phyloP scores from a whole-genome alignment of 306 rosid species.

The Dryas alaskensis region DNA sequence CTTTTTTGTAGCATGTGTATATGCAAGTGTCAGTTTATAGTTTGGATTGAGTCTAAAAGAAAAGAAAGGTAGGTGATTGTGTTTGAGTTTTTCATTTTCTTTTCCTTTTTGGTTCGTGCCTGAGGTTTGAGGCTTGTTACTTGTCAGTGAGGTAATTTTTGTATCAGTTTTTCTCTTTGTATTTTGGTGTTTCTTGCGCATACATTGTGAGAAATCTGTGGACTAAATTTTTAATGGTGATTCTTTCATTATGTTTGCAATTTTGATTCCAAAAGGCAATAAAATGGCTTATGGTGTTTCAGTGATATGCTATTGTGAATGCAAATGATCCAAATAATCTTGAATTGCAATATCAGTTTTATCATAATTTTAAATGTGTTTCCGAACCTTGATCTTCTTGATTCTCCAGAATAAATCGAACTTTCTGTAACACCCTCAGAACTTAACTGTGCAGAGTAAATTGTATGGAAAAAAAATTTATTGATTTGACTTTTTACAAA shows the following conservation, averaged over 20 bases:
- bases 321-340: neutral
- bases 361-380: no score
- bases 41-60: slow-evolving; percentile 43
- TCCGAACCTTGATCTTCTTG: neutral
- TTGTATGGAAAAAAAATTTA: no score
- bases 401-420: no score
- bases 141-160: slow-evolving; percentile 45
- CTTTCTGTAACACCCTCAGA: no score
- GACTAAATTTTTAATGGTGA: slow-evolving; percentile 23
- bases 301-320: neutral
- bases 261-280: slow-evolving; percentile 23
- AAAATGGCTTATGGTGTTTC: neutral
- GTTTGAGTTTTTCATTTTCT: slow-evolving; percentile 32
- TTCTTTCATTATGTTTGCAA: slow-evolving; percentile 27
- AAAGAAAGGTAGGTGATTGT: slow-evolving; percentile 36
- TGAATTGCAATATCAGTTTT: neutral
- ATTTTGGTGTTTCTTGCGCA: slow-evolving; percentile 4
- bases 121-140: slow-evolving; percentile 61
- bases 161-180: slow-evolving; percentile 31
- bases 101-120: slow-evolving; percentile 32
- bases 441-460: no score
- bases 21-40: slow-evolving; percentile 47
- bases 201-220: slow-evolving; percentile 20
- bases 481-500: no score
- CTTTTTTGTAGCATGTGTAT: slow-evolving; percentile 62